Evolutionary conservation across 352 stramenopile species (phyloP).

Genomic region (Phytopythium litorale): DNA sequence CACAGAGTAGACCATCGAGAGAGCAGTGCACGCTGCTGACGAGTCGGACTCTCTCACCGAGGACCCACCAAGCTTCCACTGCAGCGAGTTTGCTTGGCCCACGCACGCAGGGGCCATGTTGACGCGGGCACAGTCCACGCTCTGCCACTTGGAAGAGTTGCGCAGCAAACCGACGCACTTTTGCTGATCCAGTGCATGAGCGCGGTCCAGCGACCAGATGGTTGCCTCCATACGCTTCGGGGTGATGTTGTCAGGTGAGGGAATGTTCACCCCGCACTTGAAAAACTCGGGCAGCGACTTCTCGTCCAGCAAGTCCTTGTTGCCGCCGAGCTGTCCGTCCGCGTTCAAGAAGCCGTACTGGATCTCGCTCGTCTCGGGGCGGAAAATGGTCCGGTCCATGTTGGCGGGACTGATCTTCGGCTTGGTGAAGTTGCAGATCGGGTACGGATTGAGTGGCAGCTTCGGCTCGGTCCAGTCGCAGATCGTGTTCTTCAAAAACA

Average conservation of each 20-base stretch:
- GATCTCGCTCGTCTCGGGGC: constrained; percentile 82
- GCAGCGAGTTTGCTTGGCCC: constrained; percentile 18
- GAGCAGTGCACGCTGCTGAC: constrained; percentile 17
- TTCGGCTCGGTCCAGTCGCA: constrained; percentile 76
- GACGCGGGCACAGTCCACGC: constrained; percentile 45
- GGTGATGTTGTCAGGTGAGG: constrained; percentile 81
- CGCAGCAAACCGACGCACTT: constrained; percentile 56
- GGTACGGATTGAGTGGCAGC: constrained; percentile 58
- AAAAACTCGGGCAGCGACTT: constrained; percentile 53
- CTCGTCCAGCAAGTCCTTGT: constrained; percentile 69
- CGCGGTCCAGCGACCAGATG: constrained; percentile 48
- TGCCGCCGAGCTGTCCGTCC: constrained; percentile 59
- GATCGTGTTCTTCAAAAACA: constrained; percentile 76
- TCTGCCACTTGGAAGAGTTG: constrained; percentile 35
- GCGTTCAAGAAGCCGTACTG: constrained; percentile 82
- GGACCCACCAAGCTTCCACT: constrained; percentile 33
- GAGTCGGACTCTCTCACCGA: constrained; percentile 31
- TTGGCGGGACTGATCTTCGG: constrained; percentile 36
- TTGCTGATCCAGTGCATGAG: constrained; percentile 22
- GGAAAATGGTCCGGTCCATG: constrained; percentile 60
- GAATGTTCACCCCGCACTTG: constrained; percentile 72
- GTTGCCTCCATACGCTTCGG: constrained; percentile 77
- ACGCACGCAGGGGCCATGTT: constrained; percentile 44
- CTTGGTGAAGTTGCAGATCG: constrained; percentile 49
- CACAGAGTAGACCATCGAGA: constrained; percentile 29